Evolutionary conservation across 2,329 filamentous ascomycete genomes (phyloP).

Genomic region (Magnaporthiopsis rhizophila): DNA sequence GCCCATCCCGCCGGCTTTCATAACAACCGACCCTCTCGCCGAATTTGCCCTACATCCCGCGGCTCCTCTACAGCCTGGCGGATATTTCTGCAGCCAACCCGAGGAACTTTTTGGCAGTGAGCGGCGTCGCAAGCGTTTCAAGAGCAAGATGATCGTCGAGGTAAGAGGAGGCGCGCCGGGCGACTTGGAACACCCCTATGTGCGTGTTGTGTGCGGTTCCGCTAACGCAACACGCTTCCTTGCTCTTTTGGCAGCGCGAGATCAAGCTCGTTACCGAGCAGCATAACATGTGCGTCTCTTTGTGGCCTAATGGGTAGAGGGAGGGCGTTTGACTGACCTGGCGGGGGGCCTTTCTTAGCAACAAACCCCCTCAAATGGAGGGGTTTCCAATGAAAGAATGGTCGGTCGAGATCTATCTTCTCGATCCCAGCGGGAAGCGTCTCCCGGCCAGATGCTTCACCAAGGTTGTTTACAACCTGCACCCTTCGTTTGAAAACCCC

Average conservation of each 20-base stretch:
- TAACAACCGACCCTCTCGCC: not conserved
- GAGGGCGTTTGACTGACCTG: not conserved
- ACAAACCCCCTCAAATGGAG: conserved; percentile 72
- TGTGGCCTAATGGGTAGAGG: not conserved
- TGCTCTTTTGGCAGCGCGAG: conserved; percentile 53
- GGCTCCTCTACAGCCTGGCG: not conserved
- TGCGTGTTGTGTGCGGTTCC: not conserved
- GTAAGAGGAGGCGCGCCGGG: conserved; percentile 14
- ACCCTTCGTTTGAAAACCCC: conserved; percentile 86
- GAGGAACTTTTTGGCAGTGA: not conserved
- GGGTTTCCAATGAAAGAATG: conserved; percentile 90
- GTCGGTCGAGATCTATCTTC: conserved; percentile 76
- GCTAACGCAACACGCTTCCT: not conserved
- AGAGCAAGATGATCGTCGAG: conserved; percentile 29
- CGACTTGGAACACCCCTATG: not conserved
- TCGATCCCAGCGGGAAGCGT: conserved; percentile 82
- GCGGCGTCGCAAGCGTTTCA: not conserved
- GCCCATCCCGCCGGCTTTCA: not conserved
- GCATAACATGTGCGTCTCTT: conserved; percentile 60
- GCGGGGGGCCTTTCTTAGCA: conserved; percentile 33
- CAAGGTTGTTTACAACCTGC: conserved; percentile 86
- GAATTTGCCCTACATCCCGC: not conserved
- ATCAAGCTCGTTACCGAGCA: conserved; percentile 93
- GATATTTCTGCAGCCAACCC: not conserved
- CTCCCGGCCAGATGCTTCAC: conserved; percentile 78